These are phyloP conservation scores for Bipolaris oryzae DNA, from an alignment of 2,329 filamentous ascomycete species.

Conservation along the genomic window DNA sequence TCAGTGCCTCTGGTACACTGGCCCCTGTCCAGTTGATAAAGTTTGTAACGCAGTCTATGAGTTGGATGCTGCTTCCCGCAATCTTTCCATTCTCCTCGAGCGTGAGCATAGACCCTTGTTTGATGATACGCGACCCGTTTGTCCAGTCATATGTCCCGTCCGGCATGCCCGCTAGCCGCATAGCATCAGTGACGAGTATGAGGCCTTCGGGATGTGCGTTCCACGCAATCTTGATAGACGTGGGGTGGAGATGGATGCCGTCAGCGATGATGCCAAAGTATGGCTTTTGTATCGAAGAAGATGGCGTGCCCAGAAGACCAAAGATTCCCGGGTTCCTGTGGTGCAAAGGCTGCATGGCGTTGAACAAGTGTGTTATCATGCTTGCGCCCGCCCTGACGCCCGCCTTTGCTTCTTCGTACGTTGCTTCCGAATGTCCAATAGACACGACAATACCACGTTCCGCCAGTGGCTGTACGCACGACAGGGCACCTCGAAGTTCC, in stretches of 20 bases:
- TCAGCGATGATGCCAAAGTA: constrained; percentile 91
- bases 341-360: constrained; percentile 88
- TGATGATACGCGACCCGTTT: constrained; percentile 71
- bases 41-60: constrained; percentile 84
- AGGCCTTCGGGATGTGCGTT: constrained; percentile 83
- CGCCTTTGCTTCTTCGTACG: constrained; percentile 77
- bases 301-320: constrained; percentile 71
- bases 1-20: constrained; percentile 70
- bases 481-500: constrained; percentile 73
- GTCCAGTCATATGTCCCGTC: constrained; percentile 88
- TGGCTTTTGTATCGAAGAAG: constrained; percentile 57
- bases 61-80: constrained; percentile 65
- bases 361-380: constrained; percentile 94
- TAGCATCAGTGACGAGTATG: constrained; percentile 90
- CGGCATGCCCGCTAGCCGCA: constrained; percentile 82
- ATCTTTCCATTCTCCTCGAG: constrained; percentile 73
- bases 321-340: constrained; percentile 92
- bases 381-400: constrained; percentile 77
- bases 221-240: constrained; percentile 86
- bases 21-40: constrained; percentile 77
- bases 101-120: constrained; percentile 73
- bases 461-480: constrained; percentile 69
- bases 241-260: constrained; percentile 87
- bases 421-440: constrained; percentile 86
- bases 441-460: constrained; percentile 74